A percentile compares a stretch with the other conserved stretches of the same genome.
phyloP scores from a whole-genome alignment of 192 early-diverging fungal genomes.

The Dimargaris cristalligena region DNA sequence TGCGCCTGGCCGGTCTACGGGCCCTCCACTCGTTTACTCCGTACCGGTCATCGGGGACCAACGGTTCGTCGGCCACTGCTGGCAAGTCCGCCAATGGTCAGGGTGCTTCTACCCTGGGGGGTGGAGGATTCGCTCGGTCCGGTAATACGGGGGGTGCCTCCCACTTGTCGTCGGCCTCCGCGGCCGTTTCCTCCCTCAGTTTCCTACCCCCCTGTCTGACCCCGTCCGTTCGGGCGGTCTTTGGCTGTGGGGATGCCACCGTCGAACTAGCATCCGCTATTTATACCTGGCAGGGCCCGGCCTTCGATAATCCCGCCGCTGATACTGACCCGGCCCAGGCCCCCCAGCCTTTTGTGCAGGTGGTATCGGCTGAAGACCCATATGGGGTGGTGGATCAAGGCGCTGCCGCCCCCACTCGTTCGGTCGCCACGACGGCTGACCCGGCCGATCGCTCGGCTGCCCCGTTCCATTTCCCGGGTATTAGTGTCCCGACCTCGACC shows the following conservation, averaged over 20 bases:
- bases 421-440: too few relatives aligned
- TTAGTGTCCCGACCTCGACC: not conserved
- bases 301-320: not conserved
- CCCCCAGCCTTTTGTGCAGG: not conserved
- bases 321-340: not conserved
- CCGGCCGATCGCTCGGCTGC: not conserved
- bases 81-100: not conserved
- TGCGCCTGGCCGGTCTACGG: slow-evolving; percentile 8
- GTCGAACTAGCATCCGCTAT: slow-evolving; percentile 9
- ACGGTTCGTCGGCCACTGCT: not conserved
- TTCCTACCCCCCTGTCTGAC: slow-evolving; percentile 9
- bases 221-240: slow-evolving; percentile 10
- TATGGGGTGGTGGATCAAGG: too few relatives aligned
- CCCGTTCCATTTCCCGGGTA: slow-evolving; percentile 4
- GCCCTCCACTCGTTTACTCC: slow-evolving; percentile 5
- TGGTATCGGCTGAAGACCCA: slow-evolving; percentile 3
- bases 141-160: too few relatives aligned
- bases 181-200: not conserved
- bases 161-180: too few relatives aligned
- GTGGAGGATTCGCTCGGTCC: too few relatives aligned
- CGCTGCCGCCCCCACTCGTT: not conserved
- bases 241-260: slow-evolving; percentile 9
- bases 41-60: not conserved
- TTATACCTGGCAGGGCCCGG: slow-evolving; percentile 5
- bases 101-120: not conserved